Conservation (phyloP, 768 basidiomycete species). For the Polyporus arcularius region DNA sequence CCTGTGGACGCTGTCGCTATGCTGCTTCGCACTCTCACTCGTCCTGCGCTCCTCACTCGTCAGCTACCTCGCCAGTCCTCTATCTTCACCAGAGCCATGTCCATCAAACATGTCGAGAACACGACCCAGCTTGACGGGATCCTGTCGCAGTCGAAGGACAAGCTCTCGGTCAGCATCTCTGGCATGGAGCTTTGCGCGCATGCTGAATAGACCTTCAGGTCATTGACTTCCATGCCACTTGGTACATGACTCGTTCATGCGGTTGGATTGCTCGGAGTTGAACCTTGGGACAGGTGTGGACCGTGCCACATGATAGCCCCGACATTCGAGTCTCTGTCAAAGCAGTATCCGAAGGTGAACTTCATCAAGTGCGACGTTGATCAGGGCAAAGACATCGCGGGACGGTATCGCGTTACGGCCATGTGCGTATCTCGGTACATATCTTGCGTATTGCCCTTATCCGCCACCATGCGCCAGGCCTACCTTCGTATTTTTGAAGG, state of each 20-base stretch:
- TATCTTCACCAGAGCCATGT: conserved; percentile 37
- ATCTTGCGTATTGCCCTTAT: too few relatives aligned
- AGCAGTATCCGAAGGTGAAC: conserved; percentile 68
- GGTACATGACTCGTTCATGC: conserved; percentile 43
- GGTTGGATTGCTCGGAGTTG: background rate
- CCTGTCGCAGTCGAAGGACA: conserved; percentile 58
- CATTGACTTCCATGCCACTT: conserved; percentile 86
- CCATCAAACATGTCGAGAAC: conserved; percentile 64
- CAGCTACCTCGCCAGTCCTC: conserved; percentile 11
- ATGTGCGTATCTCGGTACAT: conserved; percentile 51
- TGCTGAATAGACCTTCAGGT: conserved; percentile 45
- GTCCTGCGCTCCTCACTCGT: conserved; percentile 14
- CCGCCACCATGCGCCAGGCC: conserved; percentile 51
- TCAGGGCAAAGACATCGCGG: conserved; percentile 66
- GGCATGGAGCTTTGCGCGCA: background rate
- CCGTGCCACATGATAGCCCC: conserved; percentile 87
- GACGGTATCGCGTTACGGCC: conserved; percentile 61
- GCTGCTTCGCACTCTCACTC: conserved; percentile 18
- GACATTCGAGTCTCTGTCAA: conserved; percentile 66
- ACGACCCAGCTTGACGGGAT: conserved; percentile 62
- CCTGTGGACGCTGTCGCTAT: conserved; percentile 8
- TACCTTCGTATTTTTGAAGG: conserved; percentile 79
- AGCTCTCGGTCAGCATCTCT: conserved; percentile 55
- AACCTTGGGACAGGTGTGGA: conserved; percentile 61
- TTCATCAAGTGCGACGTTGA: conserved; percentile 88